A percentile compares a stretch with the other conserved stretches of the same genome.
These are phyloP conservation scores for Trichosporon sp. DNA, from an alignment of 1,284 basidiomycete species.

Conservation along the genomic window DNA sequence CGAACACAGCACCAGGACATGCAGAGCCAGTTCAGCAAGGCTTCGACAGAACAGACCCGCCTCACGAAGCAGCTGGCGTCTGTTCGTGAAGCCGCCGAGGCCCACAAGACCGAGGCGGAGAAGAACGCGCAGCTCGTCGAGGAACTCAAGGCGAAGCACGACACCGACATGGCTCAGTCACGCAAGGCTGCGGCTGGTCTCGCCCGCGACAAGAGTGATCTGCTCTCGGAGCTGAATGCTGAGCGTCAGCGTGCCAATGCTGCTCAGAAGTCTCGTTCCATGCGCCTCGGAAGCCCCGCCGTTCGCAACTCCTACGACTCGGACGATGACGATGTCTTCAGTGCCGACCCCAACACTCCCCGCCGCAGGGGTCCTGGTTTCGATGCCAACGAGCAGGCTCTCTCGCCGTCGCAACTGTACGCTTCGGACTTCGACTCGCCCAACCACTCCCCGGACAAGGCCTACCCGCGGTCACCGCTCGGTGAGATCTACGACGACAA, in stretches of 20 bases:
- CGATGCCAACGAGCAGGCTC: constrained; percentile 61
- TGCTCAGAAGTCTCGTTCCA: constrained; percentile 42
- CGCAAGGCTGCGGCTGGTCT: constrained; percentile 84
- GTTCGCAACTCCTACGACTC: constrained; percentile 59
- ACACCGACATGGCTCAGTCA: constrained; percentile 84
- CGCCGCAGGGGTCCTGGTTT: constrained; percentile 65
- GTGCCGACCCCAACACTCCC: constrained; percentile 62
- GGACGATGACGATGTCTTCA: constrained; percentile 68
- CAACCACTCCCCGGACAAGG: constrained; percentile 63
- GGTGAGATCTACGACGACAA: constrained; percentile 52
- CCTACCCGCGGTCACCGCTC: constrained; percentile 46
- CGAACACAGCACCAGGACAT: constrained; percentile 70
- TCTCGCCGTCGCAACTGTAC: constrained; percentile 57
- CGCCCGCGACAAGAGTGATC: constrained; percentile 86
- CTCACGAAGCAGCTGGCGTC: constrained; percentile 73
- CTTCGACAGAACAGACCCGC: constrained; percentile 80
- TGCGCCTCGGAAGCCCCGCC: constrained; percentile 56
- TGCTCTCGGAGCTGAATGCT: constrained; percentile 76
- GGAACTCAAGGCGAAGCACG: constrained; percentile 84
- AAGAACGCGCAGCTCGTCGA: constrained; percentile 67
- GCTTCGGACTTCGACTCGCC: constrained; percentile 63
- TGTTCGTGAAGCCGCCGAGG: constrained; percentile 75
- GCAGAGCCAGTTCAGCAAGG: constrained; percentile 67
- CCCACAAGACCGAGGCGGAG: constrained; percentile 83
- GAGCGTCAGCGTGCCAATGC: constrained; percentile 61